Evolutionary conservation across 306 rosid species (phyloP).

Genomic region (Medicago arabica): DNA sequence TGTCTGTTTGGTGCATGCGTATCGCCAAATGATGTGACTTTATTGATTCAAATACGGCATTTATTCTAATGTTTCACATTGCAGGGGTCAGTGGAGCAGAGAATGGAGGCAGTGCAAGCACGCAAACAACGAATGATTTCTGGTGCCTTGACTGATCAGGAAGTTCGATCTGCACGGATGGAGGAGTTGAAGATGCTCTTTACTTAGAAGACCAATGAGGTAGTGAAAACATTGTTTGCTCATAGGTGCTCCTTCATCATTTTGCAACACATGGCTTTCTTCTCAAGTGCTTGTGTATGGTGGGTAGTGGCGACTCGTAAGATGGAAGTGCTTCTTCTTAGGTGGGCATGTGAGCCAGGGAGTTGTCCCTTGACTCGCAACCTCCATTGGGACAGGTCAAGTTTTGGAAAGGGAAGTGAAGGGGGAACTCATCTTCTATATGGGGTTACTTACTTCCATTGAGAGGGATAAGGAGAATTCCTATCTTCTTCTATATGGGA

Average conservation of each 20-base stretch:
- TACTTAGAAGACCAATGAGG: conserved; percentile 52
- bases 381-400: conserved; percentile 12
- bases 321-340: conserved; percentile 38
- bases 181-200: conserved; percentile 97
- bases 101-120: conserved; percentile 97
- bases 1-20: neutral
- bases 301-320: conserved; percentile 19
- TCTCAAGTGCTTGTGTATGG: conserved; percentile 24
- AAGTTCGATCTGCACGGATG: conserved; percentile 86
- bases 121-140: conserved; percentile 89
- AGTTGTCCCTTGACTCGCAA: conserved; percentile 23
- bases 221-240: conserved; percentile 15
- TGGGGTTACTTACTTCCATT: no score
- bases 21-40: conserved; percentile 31
- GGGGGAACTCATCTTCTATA: no score
- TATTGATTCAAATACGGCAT: conserved; percentile 16
- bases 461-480: neutral
- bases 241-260: conserved; percentile 35
- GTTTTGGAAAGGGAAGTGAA: conserved; percentile 12
- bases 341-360: conserved; percentile 18
- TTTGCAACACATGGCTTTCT: conserved; percentile 25
- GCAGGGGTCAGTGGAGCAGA: conserved; percentile 94
- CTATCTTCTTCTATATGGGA: neutral
- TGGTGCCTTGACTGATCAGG: conserved; percentile 97
- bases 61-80: conserved; percentile 35